phyloP scores from a whole-genome alignment of 306 rosid genomes.

The Cicer arietinum region DNA sequence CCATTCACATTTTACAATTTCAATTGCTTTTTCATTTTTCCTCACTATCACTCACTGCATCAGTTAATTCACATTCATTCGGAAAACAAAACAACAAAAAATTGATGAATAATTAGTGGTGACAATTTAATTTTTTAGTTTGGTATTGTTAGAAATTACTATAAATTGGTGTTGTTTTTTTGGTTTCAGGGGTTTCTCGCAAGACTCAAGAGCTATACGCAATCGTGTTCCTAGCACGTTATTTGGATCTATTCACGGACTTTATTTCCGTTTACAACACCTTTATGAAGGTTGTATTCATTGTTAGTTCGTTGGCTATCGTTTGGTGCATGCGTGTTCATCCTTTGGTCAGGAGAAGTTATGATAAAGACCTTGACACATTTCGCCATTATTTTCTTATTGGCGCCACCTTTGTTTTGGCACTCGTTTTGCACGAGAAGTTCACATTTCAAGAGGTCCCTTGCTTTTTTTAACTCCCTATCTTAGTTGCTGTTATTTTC shows the following conservation, averaged over 20 bases:
- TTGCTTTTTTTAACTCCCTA: slow-evolving; percentile 10
- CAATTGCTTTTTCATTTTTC: neutral
- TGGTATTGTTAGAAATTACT: neutral
- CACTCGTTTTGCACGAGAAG: slow-evolving; percentile 77
- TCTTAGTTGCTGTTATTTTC: neutral
- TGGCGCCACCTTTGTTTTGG: slow-evolving; percentile 62
- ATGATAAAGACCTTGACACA: slow-evolving; percentile 77
- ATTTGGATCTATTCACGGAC: slow-evolving; percentile 84
- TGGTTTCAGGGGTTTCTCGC: slow-evolving; percentile 73
- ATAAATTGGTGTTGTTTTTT: neutral
- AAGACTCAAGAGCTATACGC: slow-evolving; percentile 96
- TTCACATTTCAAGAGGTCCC: slow-evolving; percentile 74
- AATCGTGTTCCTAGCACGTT: slow-evolving; percentile 80
- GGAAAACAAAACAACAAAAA: neutral
- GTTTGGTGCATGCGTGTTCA: slow-evolving; percentile 84
- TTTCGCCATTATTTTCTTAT: slow-evolving; percentile 78
- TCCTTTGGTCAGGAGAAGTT: slow-evolving; percentile 69
- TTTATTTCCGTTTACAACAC: slow-evolving; percentile 81
- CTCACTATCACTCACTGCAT: neutral
- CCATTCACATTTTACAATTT: neutral
- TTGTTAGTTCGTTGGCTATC: slow-evolving; percentile 74
- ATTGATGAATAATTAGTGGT: neutral
- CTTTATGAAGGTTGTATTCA: slow-evolving; percentile 83
- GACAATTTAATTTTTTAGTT: neutral
- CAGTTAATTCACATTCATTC: slow-evolving; percentile 23